Evolutionary conservation across 768 basidiomycete genomes (phyloP), one percentile per base, ranked within the genome.

Genomic region (Hemileccinum impolitum): DNA sequence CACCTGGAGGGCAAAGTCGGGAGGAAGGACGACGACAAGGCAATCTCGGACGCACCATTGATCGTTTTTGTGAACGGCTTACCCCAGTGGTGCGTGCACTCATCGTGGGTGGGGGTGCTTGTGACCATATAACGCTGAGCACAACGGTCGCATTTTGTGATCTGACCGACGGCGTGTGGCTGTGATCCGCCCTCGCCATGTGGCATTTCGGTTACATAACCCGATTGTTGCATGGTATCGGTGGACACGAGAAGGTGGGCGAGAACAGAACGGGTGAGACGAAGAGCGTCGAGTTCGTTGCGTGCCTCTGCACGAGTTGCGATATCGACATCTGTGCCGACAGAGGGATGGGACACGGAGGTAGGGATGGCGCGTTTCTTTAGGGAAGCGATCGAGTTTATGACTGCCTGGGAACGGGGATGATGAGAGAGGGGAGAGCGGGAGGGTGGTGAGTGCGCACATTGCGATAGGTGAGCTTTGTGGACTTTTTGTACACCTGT

Each of bases 61-160:
- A 84, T 73, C 21, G 76, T 78, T 42, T 73, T 78, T 5, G 74
- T 80, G 53, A 78, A 78, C 0, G 80, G 72, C 58, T 77, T 84
- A 0, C 93, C 94, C 86, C 87, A 93, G 67, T 97, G 95, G 62
- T 81, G 85, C 0, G 75, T 69, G 63, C 95, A 98, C 54, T 86
- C 77, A 2, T 76, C 71, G 13, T 78, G 78, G 39, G 77, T 69
- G 43, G 83, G 75, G 25, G 70, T 68, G 15, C 73, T 77, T 50
- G 80, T 82, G 32, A 95, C 88, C 47, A 79, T 64, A 56, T 86
- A 94, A 11, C 80, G 73, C 51, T 79, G 74, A 9, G 67, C 68
- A 65, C 95, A 99, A 25, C 94, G 79, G 45, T 92, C 90, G 58
- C 95, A 99, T 53, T 74, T 84, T 37, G 70, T 69, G 45, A 80